phyloP scores from a whole-genome alignment of 192 early-diverging fungal genomes.

The Backusella sp. region DNA sequence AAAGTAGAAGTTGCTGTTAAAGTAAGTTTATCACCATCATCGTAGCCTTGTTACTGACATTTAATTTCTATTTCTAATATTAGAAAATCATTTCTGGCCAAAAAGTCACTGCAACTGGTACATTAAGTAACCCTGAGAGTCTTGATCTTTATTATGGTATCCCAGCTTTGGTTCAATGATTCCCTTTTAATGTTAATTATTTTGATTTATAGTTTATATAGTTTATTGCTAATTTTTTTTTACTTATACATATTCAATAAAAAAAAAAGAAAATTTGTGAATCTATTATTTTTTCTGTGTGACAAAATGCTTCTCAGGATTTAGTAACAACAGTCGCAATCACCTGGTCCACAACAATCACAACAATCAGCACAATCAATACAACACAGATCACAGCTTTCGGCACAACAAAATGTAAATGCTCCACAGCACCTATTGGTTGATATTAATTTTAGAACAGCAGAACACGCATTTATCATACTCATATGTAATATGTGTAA shows the following conservation, averaged over 20 bases:
- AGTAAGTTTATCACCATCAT: constrained; percentile 21
- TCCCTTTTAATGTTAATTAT: not conserved
- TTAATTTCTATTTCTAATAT: constrained; percentile 33
- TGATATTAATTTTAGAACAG: not conserved
- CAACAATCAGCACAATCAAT: not conserved
- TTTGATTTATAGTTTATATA: constrained; percentile 4
- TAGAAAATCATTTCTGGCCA: constrained; percentile 74
- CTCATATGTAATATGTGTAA: not conserved
- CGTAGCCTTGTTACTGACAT: not conserved
- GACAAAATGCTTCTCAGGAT: constrained; percentile 1
- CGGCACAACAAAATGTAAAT: not conserved
- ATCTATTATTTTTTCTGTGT: not conserved
- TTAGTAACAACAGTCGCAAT: constrained; percentile 7
- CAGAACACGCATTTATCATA: not conserved
- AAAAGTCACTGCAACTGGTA: constrained; percentile 73
- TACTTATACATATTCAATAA: not conserved
- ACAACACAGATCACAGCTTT: not conserved
- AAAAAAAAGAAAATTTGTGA: not conserved
- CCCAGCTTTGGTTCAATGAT: constrained; percentile 46
- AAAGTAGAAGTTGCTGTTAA: constrained; percentile 98
- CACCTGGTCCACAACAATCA: constrained; percentile 3
- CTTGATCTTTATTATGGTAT: constrained; percentile 80
- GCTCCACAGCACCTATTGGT: constrained; percentile 1
- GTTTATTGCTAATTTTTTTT: not conserved
- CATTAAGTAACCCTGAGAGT: constrained; percentile 88